Conservation (phyloP, 148 eudicot genomes). For the Vaccinium darrowii region DNA sequence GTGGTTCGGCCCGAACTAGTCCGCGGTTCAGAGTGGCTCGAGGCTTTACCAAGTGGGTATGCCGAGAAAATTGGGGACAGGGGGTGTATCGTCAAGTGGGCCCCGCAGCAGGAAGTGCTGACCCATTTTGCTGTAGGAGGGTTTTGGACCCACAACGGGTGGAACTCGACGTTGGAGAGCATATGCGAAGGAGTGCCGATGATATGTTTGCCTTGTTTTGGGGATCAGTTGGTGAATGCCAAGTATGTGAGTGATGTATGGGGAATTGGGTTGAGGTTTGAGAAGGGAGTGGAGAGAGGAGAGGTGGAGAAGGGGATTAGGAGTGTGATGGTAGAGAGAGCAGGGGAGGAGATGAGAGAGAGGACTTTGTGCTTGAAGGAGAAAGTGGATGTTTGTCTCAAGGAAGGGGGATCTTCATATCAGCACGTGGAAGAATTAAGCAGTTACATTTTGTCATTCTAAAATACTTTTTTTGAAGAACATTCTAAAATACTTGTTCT, state of each 20-base stretch:
- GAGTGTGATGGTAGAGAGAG: slow-evolving; percentile 45
- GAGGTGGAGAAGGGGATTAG: slow-evolving; percentile 28
- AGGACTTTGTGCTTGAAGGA: slow-evolving; percentile 34
- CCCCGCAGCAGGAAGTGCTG: slow-evolving; percentile 54
- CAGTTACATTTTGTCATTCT: slow-evolving; percentile 34
- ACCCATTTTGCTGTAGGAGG: slow-evolving; percentile 51
- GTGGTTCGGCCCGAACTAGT: slow-evolving; percentile 48
- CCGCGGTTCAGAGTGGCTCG: slow-evolving; percentile 27
- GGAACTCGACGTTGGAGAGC: slow-evolving; percentile 72
- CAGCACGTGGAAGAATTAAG: slow-evolving; percentile 33
- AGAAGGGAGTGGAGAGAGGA: slow-evolving; percentile 29
- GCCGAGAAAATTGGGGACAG: slow-evolving; percentile 26
- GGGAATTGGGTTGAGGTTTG: slow-evolving; percentile 43
- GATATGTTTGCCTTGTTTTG: slow-evolving; percentile 51
- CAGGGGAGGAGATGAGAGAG: slow-evolving; percentile 49
- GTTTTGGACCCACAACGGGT: slow-evolving; percentile 61
- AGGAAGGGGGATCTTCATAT: slow-evolving; percentile 49
- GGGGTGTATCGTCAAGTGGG: slow-evolving; percentile 59
- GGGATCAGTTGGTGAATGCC: slow-evolving; percentile 47
- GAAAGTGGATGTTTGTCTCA: slow-evolving; percentile 32
- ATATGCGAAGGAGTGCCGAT: slow-evolving; percentile 62
- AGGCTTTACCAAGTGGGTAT: slow-evolving; percentile 38
- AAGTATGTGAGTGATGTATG: slow-evolving; percentile 44
- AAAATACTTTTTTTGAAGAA: too few relatives aligned
- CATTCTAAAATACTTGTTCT: slow-evolving; percentile 23